Percentiles rank a stretch among this genome's conserved stretches.
Evolutionary conservation across 495 filamentous ascomycete genomes (phyloP).

Genomic region (Hamigera avellanea): DNA sequence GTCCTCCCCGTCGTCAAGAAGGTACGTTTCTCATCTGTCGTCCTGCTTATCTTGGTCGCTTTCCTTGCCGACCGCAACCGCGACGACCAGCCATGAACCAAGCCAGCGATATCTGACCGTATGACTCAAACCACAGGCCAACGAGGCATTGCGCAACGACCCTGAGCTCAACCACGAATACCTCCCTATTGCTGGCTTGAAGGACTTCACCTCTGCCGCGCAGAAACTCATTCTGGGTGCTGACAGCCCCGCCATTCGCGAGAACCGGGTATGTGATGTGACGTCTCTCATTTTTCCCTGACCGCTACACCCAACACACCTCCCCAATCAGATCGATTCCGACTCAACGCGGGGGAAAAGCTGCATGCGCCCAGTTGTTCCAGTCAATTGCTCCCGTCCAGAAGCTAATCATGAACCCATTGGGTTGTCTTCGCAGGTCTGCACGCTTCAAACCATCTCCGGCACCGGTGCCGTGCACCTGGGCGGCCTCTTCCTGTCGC

Average conservation of each 20-base stretch:
- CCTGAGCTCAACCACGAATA: constrained; percentile 96
- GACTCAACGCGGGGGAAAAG: no score
- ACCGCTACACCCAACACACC: constrained; percentile 1
- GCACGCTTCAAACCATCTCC: constrained; percentile 47
- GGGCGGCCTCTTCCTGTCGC: constrained; percentile 43
- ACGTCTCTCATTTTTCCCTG: neutral
- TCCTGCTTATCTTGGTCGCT: constrained; percentile 1
- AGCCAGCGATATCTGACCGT: no score
- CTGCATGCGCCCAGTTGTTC: no score
- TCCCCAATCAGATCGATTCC: constrained; percentile 1
- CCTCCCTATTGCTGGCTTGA: constrained; percentile 85
- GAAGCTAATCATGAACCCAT: constrained; percentile 1
- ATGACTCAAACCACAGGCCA: constrained; percentile 48
- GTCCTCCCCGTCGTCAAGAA: constrained; percentile 91
- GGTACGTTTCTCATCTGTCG: constrained; percentile 37
- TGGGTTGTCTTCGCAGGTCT: constrained; percentile 26
- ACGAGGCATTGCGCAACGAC: constrained; percentile 75
- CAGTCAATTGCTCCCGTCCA: neutral
- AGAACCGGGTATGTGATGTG: constrained; percentile 55
- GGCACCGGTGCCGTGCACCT: constrained; percentile 49
- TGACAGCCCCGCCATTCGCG: constrained; percentile 67
- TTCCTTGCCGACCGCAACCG: no score
- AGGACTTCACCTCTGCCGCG: constrained; percentile 73
- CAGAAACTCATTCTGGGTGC: constrained; percentile 79
- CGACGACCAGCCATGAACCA: no score